A percentile compares a stretch with the other conserved stretches of the same genome.
Evolutionary conservation across 2,329 filamentous ascomycete species (phyloP).

Genomic region (Chaetomium strumarium): DNA sequence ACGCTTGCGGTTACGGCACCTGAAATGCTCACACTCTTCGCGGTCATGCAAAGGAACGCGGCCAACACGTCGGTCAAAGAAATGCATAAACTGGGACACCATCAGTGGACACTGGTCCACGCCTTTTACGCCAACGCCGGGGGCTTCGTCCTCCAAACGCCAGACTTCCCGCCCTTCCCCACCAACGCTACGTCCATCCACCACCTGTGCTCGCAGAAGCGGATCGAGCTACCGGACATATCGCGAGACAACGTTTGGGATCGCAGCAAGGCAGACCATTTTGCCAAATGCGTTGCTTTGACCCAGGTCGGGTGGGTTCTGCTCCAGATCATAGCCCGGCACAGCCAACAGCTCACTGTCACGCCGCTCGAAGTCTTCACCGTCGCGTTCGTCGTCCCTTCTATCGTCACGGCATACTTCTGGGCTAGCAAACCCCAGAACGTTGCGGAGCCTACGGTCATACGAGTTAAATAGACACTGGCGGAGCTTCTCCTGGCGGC

Average conservation of each 20-base stretch:
- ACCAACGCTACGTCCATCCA: slow-evolving; percentile 9
- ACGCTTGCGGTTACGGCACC: too few relatives aligned
- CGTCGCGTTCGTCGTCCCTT: slow-evolving; percentile 11
- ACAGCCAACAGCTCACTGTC: slow-evolving; percentile 6
- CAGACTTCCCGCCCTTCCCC: slow-evolving; percentile 7
- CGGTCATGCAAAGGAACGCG: slow-evolving; percentile 15
- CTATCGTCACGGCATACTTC: slow-evolving; percentile 8
- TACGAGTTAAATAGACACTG: slow-evolving; percentile 9
- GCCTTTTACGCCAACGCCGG: slow-evolving; percentile 16
- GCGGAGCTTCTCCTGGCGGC: slow-evolving; percentile 11
- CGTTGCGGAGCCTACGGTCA: slow-evolving; percentile 9
- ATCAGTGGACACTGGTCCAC: slow-evolving; percentile 9
- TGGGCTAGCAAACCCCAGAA: slow-evolving; percentile 15
- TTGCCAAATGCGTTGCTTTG: slow-evolving; percentile 12
- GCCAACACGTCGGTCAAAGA: slow-evolving; percentile 13
- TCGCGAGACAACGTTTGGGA: slow-evolving; percentile 15
- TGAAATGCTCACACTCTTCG: too few relatives aligned
- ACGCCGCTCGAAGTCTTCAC: slow-evolving; percentile 15
- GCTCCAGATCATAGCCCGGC: slow-evolving; percentile 10
- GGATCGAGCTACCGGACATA: slow-evolving; percentile 6
- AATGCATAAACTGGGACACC: slow-evolving; percentile 6
- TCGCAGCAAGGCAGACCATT: slow-evolving; percentile 12
- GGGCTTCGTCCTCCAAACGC: slow-evolving; percentile 10
- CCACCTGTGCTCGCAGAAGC: slow-evolving; percentile 3
- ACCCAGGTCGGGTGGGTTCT: slow-evolving; percentile 11